These are phyloP conservation scores for Beta macrorhiza DNA, from an alignment of 179 eudicot genomes.

Conservation along the genomic window DNA sequence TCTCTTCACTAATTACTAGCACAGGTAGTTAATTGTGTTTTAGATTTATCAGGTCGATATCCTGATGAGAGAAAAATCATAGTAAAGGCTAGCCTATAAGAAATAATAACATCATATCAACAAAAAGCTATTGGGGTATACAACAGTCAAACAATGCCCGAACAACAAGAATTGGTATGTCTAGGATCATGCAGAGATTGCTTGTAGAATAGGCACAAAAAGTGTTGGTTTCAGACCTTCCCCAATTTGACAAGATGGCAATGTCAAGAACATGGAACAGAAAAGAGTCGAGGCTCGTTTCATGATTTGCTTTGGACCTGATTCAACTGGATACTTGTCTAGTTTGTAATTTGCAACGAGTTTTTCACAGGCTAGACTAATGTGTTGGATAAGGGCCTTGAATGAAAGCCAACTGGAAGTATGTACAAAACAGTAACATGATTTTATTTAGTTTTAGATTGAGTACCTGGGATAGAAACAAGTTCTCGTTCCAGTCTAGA, in stretches of 20 bases:
- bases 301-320: not conserved
- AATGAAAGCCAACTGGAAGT: not conserved
- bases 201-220: not conserved
- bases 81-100: too few relatives aligned
- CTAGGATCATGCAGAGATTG: too few relatives aligned
- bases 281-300: not conserved
- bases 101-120: too few relatives aligned
- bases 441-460: not conserved
- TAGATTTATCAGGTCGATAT: too few relatives aligned
- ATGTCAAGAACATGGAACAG: not conserved
- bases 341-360: not conserved
- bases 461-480: not conserved
- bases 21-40: too few relatives aligned
- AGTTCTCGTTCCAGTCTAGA: not conserved
- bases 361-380: not conserved
- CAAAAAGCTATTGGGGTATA: too few relatives aligned
- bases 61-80: too few relatives aligned
- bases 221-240: not conserved
- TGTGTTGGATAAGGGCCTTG: not conserved
- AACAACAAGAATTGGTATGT: too few relatives aligned
- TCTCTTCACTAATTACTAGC: too few relatives aligned
- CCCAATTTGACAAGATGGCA: not conserved
- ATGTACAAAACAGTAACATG: not conserved
- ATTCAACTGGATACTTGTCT: not conserved
- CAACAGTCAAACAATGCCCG: too few relatives aligned